Evolutionary conservation across 129 eudicot genomes (phyloP).

Genomic region (Pseudognaphalium luteoalbum): DNA sequence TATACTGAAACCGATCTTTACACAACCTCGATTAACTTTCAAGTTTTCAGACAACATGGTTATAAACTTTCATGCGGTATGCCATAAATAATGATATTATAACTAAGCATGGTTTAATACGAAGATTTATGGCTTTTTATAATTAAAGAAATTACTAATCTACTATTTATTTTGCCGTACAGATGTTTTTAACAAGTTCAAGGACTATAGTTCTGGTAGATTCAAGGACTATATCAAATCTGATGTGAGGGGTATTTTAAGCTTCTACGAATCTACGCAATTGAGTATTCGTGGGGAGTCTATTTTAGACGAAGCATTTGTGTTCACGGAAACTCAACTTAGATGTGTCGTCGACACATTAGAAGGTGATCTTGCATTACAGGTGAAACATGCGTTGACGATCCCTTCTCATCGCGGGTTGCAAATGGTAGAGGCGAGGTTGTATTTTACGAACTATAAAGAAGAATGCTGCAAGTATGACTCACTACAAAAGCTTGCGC

Average conservation of each 20-base stretch:
- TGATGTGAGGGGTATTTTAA: slow-evolving; percentile 19
- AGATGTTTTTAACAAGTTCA: slow-evolving; percentile 30
- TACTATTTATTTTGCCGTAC: not conserved
- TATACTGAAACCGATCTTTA: slow-evolving; percentile 11
- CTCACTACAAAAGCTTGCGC: slow-evolving; percentile 13
- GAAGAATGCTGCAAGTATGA: slow-evolving; percentile 13
- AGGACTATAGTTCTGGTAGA: not conserved
- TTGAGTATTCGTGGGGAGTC: slow-evolving; percentile 11
- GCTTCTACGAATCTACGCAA: slow-evolving; percentile 15
- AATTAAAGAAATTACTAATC: no score
- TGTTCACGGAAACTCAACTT: slow-evolving; percentile 7
- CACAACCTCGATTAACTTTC: slow-evolving; percentile 22
- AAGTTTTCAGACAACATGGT: slow-evolving; percentile 23
- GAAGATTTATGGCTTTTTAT: no score
- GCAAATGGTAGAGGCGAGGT: slow-evolving; percentile 19
- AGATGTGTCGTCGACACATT: not conserved
- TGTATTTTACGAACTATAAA: not conserved
- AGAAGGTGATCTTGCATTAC: not conserved
- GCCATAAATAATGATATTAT: not conserved
- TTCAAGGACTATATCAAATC: not conserved
- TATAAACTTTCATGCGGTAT: slow-evolving; percentile 22
- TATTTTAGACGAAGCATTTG: slow-evolving; percentile 23
- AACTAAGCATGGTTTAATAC: not conserved
- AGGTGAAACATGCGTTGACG: slow-evolving; percentile 11
- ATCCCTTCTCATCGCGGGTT: slow-evolving; percentile 11